Conservation (phyloP, 73 alveolate species). For the Stentor coeruleus region DNA sequence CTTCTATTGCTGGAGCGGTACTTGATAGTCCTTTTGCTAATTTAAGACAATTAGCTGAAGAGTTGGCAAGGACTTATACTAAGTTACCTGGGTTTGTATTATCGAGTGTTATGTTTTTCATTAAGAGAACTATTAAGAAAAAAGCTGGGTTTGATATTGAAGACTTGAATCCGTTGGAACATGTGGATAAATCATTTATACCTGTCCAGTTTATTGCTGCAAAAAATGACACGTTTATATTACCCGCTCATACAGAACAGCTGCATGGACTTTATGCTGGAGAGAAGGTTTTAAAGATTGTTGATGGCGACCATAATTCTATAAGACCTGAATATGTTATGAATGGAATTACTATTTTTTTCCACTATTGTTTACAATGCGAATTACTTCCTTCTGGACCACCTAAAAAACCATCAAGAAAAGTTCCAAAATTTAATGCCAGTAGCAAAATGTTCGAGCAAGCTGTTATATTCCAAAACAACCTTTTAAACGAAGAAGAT, state of each 20-base stretch:
- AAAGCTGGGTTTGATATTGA: constrained; percentile 79
- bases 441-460: too few species aligned
- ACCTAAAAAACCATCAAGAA: too few species aligned
- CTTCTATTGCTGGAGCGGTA: constrained; percentile 88
- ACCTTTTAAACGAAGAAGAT: too few species aligned
- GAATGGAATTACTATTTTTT: constrained; percentile 40
- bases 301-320: constrained; percentile 51
- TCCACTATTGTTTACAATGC: too few species aligned
- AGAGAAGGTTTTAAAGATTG: constrained; percentile 51
- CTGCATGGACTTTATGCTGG: constrained; percentile 87
- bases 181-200: constrained; percentile 72
- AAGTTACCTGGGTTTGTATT: constrained; percentile 41
- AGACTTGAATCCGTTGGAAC: constrained; percentile 81
- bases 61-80: constrained; percentile 85
- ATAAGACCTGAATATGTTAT: constrained; percentile 35
- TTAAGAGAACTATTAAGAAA: constrained; percentile 59
- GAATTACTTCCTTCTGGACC: too few species aligned
- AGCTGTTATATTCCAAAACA: too few species aligned
- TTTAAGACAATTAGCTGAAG: constrained; percentile 73
- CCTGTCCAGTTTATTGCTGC: constrained; percentile 93
- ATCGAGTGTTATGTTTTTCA: constrained; percentile 70
- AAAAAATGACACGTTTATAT: constrained; percentile 82
- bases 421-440: too few species aligned
- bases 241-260: constrained; percentile 77
- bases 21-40: constrained; percentile 82